These are phyloP conservation scores for Crithidia expoeki DNA, from an alignment of 208 protist genomes.

Conservation along the genomic window DNA sequence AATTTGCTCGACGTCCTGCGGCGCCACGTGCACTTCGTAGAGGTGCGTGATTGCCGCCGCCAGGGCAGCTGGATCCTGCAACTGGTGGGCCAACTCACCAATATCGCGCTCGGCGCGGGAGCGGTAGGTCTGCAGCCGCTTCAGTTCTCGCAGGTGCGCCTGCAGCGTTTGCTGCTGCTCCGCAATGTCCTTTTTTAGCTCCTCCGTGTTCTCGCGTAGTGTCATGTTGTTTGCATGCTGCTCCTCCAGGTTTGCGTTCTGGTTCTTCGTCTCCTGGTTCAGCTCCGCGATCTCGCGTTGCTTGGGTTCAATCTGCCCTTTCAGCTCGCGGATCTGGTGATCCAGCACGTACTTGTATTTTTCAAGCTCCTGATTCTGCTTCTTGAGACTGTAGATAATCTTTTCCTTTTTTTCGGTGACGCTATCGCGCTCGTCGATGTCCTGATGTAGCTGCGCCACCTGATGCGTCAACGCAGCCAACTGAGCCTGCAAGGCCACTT, in stretches of 20 bases:
- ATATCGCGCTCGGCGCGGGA: slow-evolving; percentile 84
- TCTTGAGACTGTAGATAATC: slow-evolving; percentile 96
- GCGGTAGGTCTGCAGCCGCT: slow-evolving; percentile 90
- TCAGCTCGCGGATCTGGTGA: slow-evolving; percentile 97
- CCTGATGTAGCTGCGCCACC: slow-evolving; percentile 85
- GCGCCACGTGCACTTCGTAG: slow-evolving; percentile 86
- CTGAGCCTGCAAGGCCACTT: slow-evolving; percentile 75
- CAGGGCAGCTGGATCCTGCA: slow-evolving; percentile 91
- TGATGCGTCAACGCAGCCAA: slow-evolving; percentile 87
- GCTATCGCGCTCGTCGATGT: slow-evolving; percentile 94
- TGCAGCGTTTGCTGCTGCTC: slow-evolving; percentile 87
- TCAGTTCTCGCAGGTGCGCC: slow-evolving; percentile 75
- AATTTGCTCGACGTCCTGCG: slow-evolving; percentile 66
- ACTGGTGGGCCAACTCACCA: slow-evolving; percentile 74
- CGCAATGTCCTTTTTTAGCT: slow-evolving; percentile 89
- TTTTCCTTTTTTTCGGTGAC: slow-evolving; percentile 97
- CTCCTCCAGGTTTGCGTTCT: slow-evolving; percentile 90
- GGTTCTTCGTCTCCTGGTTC: slow-evolving; percentile 93
- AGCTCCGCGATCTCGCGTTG: slow-evolving; percentile 93
- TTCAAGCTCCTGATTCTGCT: slow-evolving; percentile 98
- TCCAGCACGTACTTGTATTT: slow-evolving; percentile 99
- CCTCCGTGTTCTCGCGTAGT: slow-evolving; percentile 89
- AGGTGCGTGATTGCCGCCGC: slow-evolving; percentile 82
- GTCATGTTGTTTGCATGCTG: slow-evolving; percentile 91
- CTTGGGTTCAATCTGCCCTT: slow-evolving; percentile 97